phyloP scores from a whole-genome alignment of 768 basidiomycete genomes.

The Termitomyces sp. region DNA sequence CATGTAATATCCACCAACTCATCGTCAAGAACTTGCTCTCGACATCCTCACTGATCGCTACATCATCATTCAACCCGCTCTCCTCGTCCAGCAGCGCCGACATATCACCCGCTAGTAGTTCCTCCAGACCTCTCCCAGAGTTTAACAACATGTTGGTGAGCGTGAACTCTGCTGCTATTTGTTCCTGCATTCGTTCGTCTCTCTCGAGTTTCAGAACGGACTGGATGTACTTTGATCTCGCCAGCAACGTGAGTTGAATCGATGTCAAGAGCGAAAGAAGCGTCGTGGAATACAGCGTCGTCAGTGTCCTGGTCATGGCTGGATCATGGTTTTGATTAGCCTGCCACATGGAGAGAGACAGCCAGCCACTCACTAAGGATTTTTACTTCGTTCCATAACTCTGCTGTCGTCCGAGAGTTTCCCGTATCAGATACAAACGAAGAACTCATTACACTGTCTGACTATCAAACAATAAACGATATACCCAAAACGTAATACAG shows the following conservation, averaged over 20 bases:
- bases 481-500: not conserved
- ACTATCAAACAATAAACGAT: conserved; percentile 14
- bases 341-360: not conserved
- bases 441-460: conserved; percentile 27
- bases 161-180: conserved; percentile 34
- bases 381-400: conserved; percentile 93
- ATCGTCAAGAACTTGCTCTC: conserved; percentile 80
- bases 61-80: conserved; percentile 18
- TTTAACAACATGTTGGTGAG: conserved; percentile 30
- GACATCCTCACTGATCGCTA: conserved; percentile 50
- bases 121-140: conserved; percentile 18
- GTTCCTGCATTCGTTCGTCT: conserved; percentile 49
- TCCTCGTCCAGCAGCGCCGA: conserved; percentile 18
- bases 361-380: conserved; percentile 59
- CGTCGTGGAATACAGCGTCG: conserved; percentile 80
- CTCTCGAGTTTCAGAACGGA: conserved; percentile 57
- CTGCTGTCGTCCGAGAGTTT: conserved; percentile 56
- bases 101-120: conserved; percentile 15
- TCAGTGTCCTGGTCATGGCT: conserved; percentile 88
- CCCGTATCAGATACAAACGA: conserved; percentile 23
- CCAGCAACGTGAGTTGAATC: conserved; percentile 81
- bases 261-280: conserved; percentile 83
- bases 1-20: conserved; percentile 90
- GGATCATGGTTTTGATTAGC: not conserved
- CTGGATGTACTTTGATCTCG: conserved; percentile 72